Conservation (phyloP, 1,284 basidiomycete species). For the Trichosporon ovoides region DNA sequence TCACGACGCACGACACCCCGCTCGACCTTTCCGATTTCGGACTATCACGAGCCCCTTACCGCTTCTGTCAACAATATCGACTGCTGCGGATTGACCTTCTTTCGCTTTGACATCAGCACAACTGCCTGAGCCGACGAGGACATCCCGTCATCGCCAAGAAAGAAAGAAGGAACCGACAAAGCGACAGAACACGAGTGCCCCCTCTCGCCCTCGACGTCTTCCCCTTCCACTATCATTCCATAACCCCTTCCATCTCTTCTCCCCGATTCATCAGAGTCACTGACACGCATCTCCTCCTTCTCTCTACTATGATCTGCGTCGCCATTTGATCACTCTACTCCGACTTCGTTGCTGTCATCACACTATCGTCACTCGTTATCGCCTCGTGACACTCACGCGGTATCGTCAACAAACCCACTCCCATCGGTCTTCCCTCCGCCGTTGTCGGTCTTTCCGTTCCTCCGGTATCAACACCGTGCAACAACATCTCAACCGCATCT, state of each 20-base stretch:
- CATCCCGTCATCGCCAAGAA: too few relatives aligned
- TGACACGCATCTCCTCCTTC: background rate
- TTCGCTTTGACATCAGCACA: too few relatives aligned
- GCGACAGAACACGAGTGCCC: too few relatives aligned
- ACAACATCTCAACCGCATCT: background rate
- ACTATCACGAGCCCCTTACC: background rate
- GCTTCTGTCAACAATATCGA: too few relatives aligned
- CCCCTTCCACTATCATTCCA: too few relatives aligned
- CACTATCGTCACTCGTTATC: background rate
- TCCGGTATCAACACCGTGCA: too few relatives aligned
- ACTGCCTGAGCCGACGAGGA: too few relatives aligned
- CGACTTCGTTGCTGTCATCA: background rate
- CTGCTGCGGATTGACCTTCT: background rate
- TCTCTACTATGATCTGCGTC: background rate
- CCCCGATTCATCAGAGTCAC: background rate
- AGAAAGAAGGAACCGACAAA: too few relatives aligned
- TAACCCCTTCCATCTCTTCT: background rate
- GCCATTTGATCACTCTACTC: background rate
- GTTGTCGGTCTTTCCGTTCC: background rate
- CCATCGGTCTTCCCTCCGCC: background rate
- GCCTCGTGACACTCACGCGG: background rate
- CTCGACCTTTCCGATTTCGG: background rate
- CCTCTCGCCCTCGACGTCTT: too few relatives aligned
- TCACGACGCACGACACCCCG: background rate
- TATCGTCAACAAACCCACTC: background rate